Evolutionary conservation across 1,284 basidiomycete genomes (phyloP), one percentile per base, ranked within the genome.

Genomic region (Tremellales sp.): DNA sequence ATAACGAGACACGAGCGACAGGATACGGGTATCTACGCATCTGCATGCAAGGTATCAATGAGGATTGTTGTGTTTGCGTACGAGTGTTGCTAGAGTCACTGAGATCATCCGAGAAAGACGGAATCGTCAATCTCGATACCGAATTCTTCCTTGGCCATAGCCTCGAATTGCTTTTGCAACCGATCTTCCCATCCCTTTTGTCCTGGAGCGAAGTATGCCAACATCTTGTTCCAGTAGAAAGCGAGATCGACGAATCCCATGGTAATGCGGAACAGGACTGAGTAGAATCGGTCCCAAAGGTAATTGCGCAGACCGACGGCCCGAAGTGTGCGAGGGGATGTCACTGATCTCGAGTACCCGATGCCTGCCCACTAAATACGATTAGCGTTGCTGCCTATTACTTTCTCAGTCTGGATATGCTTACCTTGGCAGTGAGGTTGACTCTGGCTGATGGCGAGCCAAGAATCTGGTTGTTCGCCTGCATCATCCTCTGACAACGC

Each of bases 371-470:
- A 77, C 67, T 76, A 44, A 3, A 15, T 22, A 10, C 4, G 29
- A 44, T 80, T 42, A 80, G 74, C 2, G 43, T 36, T 40, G 39
- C 13, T 5, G n/a, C n/a, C n/a, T n/a, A n/a, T n/a, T 39, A 39
- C 10, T 12, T 7, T 39, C 6, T 42, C 13, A 36, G 45, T 19
- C 22, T 26, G 24, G 19, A 76, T 76, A 2, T 83, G 81, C 82
- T 43, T 17, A 72, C 70, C 58, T 80, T 79, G 1, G 85, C 87
- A 0, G 84, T 88, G 47, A 90, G 85, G 67, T 87, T 89, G 70
- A 93, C 84, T 19, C 89, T 81, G 61, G 91, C 90, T 1, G 89
- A 85, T 0, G 89, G 89, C 2, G 86, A 86, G 21, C 86, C 86
- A 23, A 90, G 80, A 1, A 79, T 76, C 82, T 79, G 75, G 44